Evolutionary conservation across 305 asterid genomes (phyloP), one percentile per base, ranked within the genome.

Genomic region (Fraxinus greggii): DNA sequence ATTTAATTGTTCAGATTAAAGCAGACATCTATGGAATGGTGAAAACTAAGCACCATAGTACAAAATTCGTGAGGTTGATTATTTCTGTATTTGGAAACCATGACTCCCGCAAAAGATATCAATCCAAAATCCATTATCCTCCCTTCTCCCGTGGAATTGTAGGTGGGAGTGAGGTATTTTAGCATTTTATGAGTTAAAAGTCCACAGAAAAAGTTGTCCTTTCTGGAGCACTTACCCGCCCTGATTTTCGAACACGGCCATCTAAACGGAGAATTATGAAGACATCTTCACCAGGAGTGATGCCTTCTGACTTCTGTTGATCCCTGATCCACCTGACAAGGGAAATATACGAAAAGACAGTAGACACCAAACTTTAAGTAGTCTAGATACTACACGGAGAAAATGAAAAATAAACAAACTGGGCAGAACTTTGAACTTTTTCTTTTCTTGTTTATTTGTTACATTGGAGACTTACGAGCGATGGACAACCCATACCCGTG

Each of bases 221-320:
- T 24, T 65, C 79, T 7, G 48, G 31, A 79, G 75, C 81, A 89
- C 93, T 87, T 73, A 95, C 98, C 97, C 89, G 91, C 67, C 99
- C 98, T 79, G 99, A 95, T 86, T 95, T 91, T 69, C 97, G 91
- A 82, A 95, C 94, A 79, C 99, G 98, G 0, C 99, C 99, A 91
- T 95, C 99, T 40, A 95, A 94, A 86, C 98, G 97, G 78, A 95
- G 98, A 77, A 95, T 90, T 81, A 95, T 90, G 89, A 93, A 95
- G 51, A 95, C 97, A 84, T 95, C 97, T 88, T 95, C 98, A 4
- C 97, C 98, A 10, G 97, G 98, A 82, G 91, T 89, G 72, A 89
- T 92, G 89, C 96, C 98, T 93, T 95, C 98, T 29, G 94, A 86
- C 81, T 89, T 90, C 80, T 95, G 98, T 83, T 95, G 97, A 85